These are phyloP conservation scores for Microglena sp. DNA, from an alignment of 139 green algal species.

Conservation along the genomic window DNA sequence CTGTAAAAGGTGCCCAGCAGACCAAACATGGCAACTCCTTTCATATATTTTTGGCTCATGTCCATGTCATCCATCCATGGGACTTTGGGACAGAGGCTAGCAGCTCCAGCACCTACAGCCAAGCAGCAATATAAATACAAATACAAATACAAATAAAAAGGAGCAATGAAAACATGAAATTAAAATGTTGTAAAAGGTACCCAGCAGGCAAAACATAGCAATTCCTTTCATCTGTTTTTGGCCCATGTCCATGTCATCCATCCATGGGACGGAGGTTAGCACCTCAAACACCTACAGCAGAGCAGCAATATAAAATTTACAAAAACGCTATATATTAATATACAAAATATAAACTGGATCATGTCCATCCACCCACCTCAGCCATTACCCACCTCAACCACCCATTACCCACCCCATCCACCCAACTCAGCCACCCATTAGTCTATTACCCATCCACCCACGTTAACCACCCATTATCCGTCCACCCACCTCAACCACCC, in stretches of 20 bases:
- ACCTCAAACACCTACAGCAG: slow-evolving; percentile 24
- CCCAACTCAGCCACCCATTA: no score
- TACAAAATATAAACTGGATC: no score
- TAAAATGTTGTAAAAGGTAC: background rate
- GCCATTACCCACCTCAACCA: background rate
- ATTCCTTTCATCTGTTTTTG: slow-evolving; percentile 9
- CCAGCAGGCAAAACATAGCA: background rate
- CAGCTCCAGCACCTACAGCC: slow-evolving; percentile 3
- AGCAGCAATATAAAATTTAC: background rate
- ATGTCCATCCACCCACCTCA: no score
- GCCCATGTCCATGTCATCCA: slow-evolving; percentile 20
- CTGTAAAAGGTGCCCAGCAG: slow-evolving; percentile 36
- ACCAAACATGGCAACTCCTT: slow-evolving; percentile 19
- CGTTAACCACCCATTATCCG: no score
- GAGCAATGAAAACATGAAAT: no score
- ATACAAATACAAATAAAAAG: background rate
- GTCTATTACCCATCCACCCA: no score
- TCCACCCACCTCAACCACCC: no score
- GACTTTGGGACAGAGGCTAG: slow-evolving; percentile 32
- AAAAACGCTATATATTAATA: background rate
- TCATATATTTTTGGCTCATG: slow-evolving; percentile 15
- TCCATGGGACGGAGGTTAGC: slow-evolving; percentile 33
- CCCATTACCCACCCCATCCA: no score
- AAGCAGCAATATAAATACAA: background rate
- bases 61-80: slow-evolving; percentile 32